phyloP scores from a whole-genome alignment of 768 basidiomycete genomes.

The Inosperma sp. region DNA sequence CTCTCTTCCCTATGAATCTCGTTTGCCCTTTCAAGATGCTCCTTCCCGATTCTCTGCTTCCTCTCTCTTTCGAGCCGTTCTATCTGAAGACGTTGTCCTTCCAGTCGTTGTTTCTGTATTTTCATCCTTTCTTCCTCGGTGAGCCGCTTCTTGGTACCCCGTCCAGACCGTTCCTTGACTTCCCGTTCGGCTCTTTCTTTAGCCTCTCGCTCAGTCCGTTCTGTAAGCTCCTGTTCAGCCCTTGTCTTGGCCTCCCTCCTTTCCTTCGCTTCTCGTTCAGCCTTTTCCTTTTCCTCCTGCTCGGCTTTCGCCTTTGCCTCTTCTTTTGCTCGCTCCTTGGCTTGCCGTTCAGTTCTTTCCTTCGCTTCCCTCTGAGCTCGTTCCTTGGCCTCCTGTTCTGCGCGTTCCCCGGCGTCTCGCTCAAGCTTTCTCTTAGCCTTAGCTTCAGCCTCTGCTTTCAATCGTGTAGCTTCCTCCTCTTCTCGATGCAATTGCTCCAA shows the following conservation, averaged over 20 bases:
- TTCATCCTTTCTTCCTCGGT: background rate
- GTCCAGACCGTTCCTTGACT: background rate
- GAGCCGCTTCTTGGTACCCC: background rate
- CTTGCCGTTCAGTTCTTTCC: too few relatives aligned
- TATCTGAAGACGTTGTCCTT: slow-evolving; percentile 3
- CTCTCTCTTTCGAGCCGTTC: slow-evolving; percentile 3
- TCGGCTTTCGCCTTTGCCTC: slow-evolving; percentile 12
- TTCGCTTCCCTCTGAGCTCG: background rate
- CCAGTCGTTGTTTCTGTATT: slow-evolving; percentile 1
- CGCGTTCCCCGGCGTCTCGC: slow-evolving; percentile 11
- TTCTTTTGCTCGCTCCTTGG: background rate
- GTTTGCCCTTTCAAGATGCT: background rate
- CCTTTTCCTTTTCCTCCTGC: slow-evolving; percentile 12
- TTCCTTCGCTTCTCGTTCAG: slow-evolving; percentile 3
- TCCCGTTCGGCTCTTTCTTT: background rate
- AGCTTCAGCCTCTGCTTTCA: slow-evolving; percentile 13
- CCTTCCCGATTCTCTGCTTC: background rate
- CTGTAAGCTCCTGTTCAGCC: background rate
- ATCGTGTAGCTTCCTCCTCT: slow-evolving; percentile 9
- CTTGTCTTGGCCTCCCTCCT: background rate
- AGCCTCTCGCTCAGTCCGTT: background rate
- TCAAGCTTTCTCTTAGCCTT: background rate
- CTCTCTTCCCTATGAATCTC: background rate
- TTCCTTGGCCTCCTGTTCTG: slow-evolving; percentile 10
- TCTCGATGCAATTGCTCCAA: slow-evolving; percentile 11